Base-by-base conservation (phyloP, 768 basidiomycete genomes). In the Lactifluus echinatus region DNA sequence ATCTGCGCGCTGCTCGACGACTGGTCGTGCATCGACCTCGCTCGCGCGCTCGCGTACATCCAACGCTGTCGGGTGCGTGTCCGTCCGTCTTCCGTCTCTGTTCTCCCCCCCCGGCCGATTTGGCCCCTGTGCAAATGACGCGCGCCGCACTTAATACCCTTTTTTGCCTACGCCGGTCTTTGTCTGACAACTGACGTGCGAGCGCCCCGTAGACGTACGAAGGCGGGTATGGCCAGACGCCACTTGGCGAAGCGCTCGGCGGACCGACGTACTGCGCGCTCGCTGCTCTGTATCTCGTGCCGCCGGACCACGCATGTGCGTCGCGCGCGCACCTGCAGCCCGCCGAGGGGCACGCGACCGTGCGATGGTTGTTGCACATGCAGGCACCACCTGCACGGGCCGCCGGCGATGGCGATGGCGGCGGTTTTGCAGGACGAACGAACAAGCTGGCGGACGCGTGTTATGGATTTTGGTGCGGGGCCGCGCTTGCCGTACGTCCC, bases 401-500 rank as follows among this genome's bases (percentile, higher is more conserved):
- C 5, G n/a, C n/a, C n/a, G 14, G 31, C 8, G 36, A 17, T 5
- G 15, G 15, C 45, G 59, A 65, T 0, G 75, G 75, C 0, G 92
- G 92, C 0, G 95, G 95, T 0, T 96, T 93, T 66, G 75, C 86
- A 63, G 95, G 95, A 2, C 79, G 95, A 23, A 92, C 92, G 1
- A 85, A 83, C 56, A 99, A 99, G 72, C 75, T 78, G 4, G 80
- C 87, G 5, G 95, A 98, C 62, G 89, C 93, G 2, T 99, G 95
- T 68, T 99, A 99, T 70, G 90, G 89, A 62, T 98, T 96, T 70
- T 99, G 95, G 95, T 87, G 87, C 63, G 86, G 89, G 3, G 93
- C 84, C 8, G 77, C 89, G 0, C 70, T 97, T 10, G 71, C 79
- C 66, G 94, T 94, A 60, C 55, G 47, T 21, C n/a, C 50, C 80